Evolutionary conservation across 257 asterid species (phyloP).

Genomic region (Sherardia arvensis): DNA sequence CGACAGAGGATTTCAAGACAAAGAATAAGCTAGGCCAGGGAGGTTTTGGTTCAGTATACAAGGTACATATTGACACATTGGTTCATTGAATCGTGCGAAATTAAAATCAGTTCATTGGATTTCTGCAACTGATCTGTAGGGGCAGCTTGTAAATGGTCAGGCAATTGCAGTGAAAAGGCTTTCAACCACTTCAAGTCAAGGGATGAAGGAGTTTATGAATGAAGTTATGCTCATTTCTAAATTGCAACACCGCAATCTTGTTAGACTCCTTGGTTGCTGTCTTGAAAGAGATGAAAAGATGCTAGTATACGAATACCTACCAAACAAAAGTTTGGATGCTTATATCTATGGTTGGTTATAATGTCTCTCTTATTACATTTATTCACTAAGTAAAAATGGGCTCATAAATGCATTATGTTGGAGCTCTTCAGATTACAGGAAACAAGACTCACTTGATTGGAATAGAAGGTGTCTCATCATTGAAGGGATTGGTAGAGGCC

Average conservation of each 20-base stretch:
- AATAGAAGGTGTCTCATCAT: not conserved
- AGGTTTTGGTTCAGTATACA: slow-evolving; percentile 62
- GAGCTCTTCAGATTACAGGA: not conserved
- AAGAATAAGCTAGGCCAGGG: slow-evolving; percentile 44
- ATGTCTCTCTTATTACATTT: not conserved
- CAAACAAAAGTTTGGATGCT: slow-evolving; percentile 28
- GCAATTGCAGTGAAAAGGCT: slow-evolving; percentile 19
- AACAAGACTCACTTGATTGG: not conserved
- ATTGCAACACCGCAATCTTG: slow-evolving; percentile 49
- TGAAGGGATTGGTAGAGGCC: not conserved
- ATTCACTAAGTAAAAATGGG: not conserved
- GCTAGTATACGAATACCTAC: slow-evolving; percentile 58
- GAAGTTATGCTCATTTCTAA: slow-evolving; percentile 35
- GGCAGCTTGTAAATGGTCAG: slow-evolving; percentile 5
- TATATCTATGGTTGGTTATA: slow-evolving; percentile 20
- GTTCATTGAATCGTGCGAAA: not conserved
- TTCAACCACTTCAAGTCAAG: slow-evolving; percentile 39
- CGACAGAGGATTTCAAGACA: slow-evolving; percentile 36
- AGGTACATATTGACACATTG: slow-evolving; percentile 24
- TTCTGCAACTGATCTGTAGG: slow-evolving; percentile 1
- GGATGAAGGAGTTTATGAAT: slow-evolving; percentile 19
- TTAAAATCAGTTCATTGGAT: not conserved
- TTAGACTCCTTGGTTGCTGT: slow-evolving; percentile 42
- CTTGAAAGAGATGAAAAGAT: slow-evolving; percentile 33
- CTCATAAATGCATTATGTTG: not conserved